These are phyloP conservation scores for Zangia roseola DNA, from an alignment of 768 basidiomycete genomes.

Conservation along the genomic window DNA sequence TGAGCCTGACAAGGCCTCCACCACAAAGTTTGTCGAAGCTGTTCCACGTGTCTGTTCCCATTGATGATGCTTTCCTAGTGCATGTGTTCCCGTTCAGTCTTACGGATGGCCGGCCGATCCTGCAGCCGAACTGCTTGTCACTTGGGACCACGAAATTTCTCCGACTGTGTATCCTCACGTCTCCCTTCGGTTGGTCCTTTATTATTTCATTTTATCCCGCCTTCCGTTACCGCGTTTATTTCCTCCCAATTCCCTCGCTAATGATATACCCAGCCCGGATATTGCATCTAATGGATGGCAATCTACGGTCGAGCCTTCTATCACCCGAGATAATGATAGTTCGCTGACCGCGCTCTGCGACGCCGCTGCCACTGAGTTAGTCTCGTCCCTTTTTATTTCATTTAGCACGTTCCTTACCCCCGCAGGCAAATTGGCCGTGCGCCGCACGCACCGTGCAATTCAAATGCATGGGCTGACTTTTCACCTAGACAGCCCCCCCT, in stretches of 20 bases:
- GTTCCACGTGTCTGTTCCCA: neutral
- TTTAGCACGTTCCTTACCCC: neutral
- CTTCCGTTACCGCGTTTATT: neutral
- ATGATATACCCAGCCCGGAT: too few species aligned
- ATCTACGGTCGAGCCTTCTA: neutral
- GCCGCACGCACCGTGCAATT: neutral
- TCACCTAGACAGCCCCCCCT: neutral
- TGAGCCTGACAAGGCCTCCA: neutral
- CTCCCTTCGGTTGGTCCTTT: constrained; percentile 11
- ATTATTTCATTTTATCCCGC: neutral
- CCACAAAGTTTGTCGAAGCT: constrained; percentile 8
- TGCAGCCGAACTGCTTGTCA: neutral
- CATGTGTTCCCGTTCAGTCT: neutral
- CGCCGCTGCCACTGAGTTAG: constrained; percentile 13
- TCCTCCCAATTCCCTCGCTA: too few species aligned
- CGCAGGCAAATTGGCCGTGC: constrained; percentile 4
- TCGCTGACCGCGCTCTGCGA: neutral
- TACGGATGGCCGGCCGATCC: neutral
- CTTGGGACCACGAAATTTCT: neutral
- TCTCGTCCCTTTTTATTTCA: neutral
- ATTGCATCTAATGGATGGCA: too few species aligned
- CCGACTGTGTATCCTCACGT: neutral
- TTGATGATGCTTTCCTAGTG: constrained; percentile 10
- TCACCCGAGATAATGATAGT: neutral
- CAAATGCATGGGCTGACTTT: too few species aligned